These are phyloP conservation scores for Chaetomium strumarium DNA, from an alignment of 2,329 filamentous ascomycete species.

Conservation along the genomic window DNA sequence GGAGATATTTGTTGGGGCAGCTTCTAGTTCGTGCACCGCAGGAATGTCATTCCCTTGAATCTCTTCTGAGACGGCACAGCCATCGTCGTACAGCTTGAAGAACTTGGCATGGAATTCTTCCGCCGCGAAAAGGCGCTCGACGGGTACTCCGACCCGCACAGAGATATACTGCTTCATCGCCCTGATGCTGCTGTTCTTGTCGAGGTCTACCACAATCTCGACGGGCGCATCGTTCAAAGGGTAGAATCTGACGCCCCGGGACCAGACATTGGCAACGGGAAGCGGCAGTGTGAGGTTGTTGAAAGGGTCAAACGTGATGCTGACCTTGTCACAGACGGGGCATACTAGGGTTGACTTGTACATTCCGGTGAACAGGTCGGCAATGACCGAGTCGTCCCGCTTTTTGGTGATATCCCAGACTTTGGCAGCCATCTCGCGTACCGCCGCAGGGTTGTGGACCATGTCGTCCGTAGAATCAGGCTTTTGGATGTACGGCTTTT, in stretches of 20 bases:
- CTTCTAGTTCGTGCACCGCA: conserved; percentile 71
- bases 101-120: conserved; percentile 82
- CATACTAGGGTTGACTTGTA: conserved; percentile 98
- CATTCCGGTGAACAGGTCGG: conserved; percentile 92
- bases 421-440: conserved; percentile 76
- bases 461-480: conserved; percentile 97
- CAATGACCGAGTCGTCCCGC: conserved; percentile 90
- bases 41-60: conserved; percentile 62
- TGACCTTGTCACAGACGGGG: conserved; percentile 86
- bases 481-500: conserved; percentile 97
- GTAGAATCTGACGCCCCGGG: conserved; percentile 67
- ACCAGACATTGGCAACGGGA: conserved; percentile 80
- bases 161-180: conserved; percentile 64
- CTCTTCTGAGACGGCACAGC: conserved; percentile 60
- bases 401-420: conserved; percentile 90
- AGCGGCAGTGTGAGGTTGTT: conserved; percentile 89
- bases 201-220: conserved; percentile 69
- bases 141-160: conserved; percentile 58
- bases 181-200: conserved; percentile 67
- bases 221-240: conserved; percentile 68
- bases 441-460: conserved; percentile 73
- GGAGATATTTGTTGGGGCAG: conserved; percentile 71
- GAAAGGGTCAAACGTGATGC: conserved; percentile 98
- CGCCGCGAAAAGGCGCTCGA: conserved; percentile 64
- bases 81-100: conserved; percentile 79